A percentile compares a stretch with the other conserved stretches of the same genome.
Evolutionary conservation across 2,329 filamentous ascomycete species (phyloP).

Genomic region (Talaromyces sp.): DNA sequence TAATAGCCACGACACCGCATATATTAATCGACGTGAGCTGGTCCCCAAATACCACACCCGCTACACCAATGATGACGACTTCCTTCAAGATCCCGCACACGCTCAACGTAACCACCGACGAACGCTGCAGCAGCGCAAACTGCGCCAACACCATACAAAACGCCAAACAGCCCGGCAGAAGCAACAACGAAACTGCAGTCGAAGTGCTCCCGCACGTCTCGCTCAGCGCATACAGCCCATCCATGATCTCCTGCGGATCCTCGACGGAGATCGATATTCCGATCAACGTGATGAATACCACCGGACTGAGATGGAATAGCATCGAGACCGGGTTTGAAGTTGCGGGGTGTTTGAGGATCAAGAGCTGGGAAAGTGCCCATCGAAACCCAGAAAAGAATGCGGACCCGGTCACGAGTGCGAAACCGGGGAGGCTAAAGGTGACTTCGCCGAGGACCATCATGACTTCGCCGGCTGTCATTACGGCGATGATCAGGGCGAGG

Average conservation of each 20-base stretch:
- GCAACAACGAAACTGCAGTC: slow-evolving; percentile 65
- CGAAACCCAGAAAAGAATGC: slow-evolving; percentile 95
- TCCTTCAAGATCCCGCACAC: slow-evolving; percentile 99
- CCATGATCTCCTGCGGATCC: slow-evolving; percentile 64
- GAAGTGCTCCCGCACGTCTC: slow-evolving; percentile 62
- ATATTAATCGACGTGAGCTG: slow-evolving; percentile 82
- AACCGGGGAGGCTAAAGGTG: slow-evolving; percentile 80
- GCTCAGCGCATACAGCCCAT: slow-evolving; percentile 62
- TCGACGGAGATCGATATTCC: slow-evolving; percentile 83
- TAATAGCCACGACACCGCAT: slow-evolving; percentile 79
- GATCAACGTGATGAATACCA: slow-evolving; percentile 89
- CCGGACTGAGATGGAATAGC: slow-evolving; percentile 93
- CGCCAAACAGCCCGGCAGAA: slow-evolving; percentile 86
- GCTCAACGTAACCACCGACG: slow-evolving; percentile 88
- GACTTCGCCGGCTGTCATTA: slow-evolving; percentile 88
- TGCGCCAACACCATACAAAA: slow-evolving; percentile 98
- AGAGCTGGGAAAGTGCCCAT: slow-evolving; percentile 91
- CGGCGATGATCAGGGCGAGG: slow-evolving; percentile 78
- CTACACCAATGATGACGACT: slow-evolving; percentile 88
- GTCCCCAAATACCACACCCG: slow-evolving; percentile 84
- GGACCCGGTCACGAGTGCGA: slow-evolving; percentile 85
- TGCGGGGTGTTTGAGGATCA: slow-evolving; percentile 87
- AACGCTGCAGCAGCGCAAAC: slow-evolving; percentile 91
- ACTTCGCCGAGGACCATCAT: slow-evolving; percentile 98
- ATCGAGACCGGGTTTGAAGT: slow-evolving; percentile 95